These are phyloP conservation scores for Vigna trinervia DNA, from an alignment of 306 rosid genomes.

Conservation along the genomic window DNA sequence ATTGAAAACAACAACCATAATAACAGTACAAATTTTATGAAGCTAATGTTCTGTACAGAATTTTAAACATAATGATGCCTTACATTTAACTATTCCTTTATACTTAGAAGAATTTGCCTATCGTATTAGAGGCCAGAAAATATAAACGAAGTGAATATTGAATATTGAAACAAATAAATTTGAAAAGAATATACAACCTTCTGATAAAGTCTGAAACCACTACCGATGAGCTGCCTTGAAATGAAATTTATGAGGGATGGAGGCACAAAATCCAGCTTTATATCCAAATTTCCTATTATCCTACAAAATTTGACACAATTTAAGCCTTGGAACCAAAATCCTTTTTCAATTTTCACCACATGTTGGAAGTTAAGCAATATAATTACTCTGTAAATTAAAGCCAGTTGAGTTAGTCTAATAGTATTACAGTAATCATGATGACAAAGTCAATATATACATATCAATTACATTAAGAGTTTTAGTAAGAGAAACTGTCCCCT, in stretches of 20 bases:
- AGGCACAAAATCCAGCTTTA: constrained; percentile 87
- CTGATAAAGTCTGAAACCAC: constrained; percentile 86
- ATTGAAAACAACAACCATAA: neutral
- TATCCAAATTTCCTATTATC: constrained; percentile 88
- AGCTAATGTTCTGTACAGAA: constrained; percentile 17
- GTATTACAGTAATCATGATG: neutral
- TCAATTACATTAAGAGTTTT: constrained; percentile 8
- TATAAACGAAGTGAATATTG: constrained; percentile 13
- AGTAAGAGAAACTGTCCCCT: too few relatives aligned
- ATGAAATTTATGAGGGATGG: constrained; percentile 90
- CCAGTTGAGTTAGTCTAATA: constrained; percentile 1
- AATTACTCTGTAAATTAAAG: constrained; percentile 14
- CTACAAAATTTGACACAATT: constrained; percentile 54
- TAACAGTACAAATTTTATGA: neutral
- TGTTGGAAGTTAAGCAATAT: neutral
- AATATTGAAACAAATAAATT: constrained; percentile 31
- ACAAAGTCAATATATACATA: neutral
- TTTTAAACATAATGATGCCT: neutral
- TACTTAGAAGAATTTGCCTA: too few relatives aligned
- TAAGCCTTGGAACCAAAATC: constrained; percentile 12
- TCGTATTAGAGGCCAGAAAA: neutral
- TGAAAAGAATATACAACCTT: constrained; percentile 61
- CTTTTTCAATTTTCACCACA: constrained; percentile 15
- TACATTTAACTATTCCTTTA: too few relatives aligned
- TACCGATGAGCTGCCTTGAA: constrained; percentile 92